Percentiles rank a stretch among this genome's conserved stretches.
Evolutionary conservation across 768 basidiomycete species (phyloP).

Genomic region (Termitomyces eurrhizus): DNA sequence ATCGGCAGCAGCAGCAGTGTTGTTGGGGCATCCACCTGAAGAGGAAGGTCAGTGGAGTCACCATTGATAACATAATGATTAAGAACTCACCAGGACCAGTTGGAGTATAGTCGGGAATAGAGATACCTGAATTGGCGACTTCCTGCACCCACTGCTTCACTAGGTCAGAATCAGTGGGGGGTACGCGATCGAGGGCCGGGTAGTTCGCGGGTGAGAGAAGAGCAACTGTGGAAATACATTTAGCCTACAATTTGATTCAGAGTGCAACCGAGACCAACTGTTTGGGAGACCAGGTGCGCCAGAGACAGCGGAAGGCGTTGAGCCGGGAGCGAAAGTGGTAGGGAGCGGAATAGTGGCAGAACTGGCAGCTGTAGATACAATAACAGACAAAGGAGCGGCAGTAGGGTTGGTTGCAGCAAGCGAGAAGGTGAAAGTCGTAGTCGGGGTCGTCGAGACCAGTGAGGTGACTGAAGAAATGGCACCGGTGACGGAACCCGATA

Average conservation of each 20-base stretch:
- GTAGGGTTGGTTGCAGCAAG: constrained; percentile 54
- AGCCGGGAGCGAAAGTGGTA: constrained; percentile 45
- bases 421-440: constrained; percentile 38
- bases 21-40: constrained; percentile 56
- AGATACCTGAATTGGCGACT: constrained; percentile 49
- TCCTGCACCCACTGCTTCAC: constrained; percentile 72
- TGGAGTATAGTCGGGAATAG: constrained; percentile 50
- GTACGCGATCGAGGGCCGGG: constrained; percentile 59
- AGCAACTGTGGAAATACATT: constrained; percentile 28
- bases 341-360: constrained; percentile 42
- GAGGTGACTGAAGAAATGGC: not conserved
- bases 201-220: constrained; percentile 51
- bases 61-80: not conserved
- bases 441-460: constrained; percentile 19
- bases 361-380: constrained; percentile 39
- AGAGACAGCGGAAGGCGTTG: constrained; percentile 45
- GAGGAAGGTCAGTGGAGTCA: not conserved
- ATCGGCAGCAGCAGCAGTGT: constrained; percentile 53
- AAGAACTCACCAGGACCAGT: constrained; percentile 35
- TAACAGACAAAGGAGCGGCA: constrained; percentile 51
- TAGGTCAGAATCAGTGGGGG: constrained; percentile 56
- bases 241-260: not conserved
- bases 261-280: constrained; percentile 28
- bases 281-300: constrained; percentile 60
- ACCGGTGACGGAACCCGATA: not conserved